These are phyloP conservation scores for Cladophialophora immunda DNA, from an alignment of 2,329 filamentous ascomycete genomes.

Conservation along the genomic window DNA sequence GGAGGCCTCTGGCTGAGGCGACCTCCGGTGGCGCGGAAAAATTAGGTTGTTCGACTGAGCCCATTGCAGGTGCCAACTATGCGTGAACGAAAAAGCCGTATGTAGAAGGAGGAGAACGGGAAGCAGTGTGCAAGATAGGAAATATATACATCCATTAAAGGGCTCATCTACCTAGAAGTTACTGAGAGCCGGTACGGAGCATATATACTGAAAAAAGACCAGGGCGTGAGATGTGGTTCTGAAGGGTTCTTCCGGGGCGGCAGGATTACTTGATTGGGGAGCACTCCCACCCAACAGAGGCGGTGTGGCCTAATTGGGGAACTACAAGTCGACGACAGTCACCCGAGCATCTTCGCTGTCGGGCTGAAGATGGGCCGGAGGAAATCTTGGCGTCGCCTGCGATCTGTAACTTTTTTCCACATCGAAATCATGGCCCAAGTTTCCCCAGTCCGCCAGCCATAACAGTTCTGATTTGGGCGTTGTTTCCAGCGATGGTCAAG, in stretches of 20 bases:
- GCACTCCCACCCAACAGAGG: not conserved
- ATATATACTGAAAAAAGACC: not conserved
- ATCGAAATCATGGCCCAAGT: not conserved
- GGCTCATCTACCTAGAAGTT: not conserved
- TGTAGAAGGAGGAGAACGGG: constrained; percentile 23
- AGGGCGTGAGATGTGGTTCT: not conserved
- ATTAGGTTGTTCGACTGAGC: constrained; percentile 44
- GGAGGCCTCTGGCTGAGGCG: constrained; percentile 52
- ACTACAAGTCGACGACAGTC: too few relatives aligned
- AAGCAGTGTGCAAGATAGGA: not conserved
- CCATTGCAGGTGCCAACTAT: constrained; percentile 35
- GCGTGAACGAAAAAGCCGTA: not conserved
- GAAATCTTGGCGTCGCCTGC: not conserved
- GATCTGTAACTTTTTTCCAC: constrained; percentile 3
- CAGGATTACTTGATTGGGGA: constrained; percentile 1
- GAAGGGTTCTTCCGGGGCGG: not conserved
- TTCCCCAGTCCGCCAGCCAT: not conserved
- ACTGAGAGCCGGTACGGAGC: not conserved
- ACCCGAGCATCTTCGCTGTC: too few relatives aligned
- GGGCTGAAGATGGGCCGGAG: not conserved
- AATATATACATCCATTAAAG: not conserved
- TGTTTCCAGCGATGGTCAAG: constrained; percentile 40
- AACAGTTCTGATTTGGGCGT: not conserved
- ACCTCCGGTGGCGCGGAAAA: constrained; percentile 53
- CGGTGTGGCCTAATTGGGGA: not conserved